A percentile compares a stretch with the other conserved stretches of the same genome.
Evolutionary conservation across 257 asterid genomes (phyloP).

Genomic region (Ajuga chamaepitys): DNA sequence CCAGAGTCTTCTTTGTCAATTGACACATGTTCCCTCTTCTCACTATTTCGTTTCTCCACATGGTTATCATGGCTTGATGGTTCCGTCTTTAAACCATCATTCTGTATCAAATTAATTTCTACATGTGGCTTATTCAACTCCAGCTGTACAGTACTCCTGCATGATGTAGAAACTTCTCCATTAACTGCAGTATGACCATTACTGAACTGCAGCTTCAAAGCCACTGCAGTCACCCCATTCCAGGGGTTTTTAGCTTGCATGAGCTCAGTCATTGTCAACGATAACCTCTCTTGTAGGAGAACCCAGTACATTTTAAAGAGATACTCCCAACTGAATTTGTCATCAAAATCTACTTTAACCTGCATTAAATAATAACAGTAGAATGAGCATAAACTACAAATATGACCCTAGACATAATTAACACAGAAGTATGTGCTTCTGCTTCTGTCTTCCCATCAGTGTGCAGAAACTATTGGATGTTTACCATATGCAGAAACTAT

Average conservation of each 20-base stretch:
- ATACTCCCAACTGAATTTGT: constrained; percentile 82
- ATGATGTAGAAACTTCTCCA: constrained; percentile 22
- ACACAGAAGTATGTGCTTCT: neutral
- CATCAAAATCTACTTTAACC: constrained; percentile 88
- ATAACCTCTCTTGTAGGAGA: constrained; percentile 47
- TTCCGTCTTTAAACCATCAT: constrained; percentile 11
- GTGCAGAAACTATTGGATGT: neutral
- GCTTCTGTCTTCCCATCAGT: neutral
- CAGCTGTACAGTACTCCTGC: constrained; percentile 23
- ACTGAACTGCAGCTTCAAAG: constrained; percentile 27
- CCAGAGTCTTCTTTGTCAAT: neutral
- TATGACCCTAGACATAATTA: neutral
- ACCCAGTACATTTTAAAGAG: constrained; percentile 91
- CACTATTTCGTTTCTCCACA: constrained; percentile 2
- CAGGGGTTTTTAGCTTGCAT: constrained; percentile 54
- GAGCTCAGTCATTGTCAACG: constrained; percentile 60
- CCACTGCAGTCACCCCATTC: constrained; percentile 32
- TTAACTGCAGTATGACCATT: constrained; percentile 21
- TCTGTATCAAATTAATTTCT: constrained; percentile 15
- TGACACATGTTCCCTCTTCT: neutral
- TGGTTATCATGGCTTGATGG: constrained; percentile 11
- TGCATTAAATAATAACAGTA: constrained; percentile 24
- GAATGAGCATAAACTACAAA: constrained; percentile 10
- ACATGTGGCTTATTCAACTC: constrained; percentile 34
- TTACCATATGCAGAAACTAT: neutral